phyloP scores from a whole-genome alignment of 169 alveolate species.

The Plasmodium yoelii region DNA sequence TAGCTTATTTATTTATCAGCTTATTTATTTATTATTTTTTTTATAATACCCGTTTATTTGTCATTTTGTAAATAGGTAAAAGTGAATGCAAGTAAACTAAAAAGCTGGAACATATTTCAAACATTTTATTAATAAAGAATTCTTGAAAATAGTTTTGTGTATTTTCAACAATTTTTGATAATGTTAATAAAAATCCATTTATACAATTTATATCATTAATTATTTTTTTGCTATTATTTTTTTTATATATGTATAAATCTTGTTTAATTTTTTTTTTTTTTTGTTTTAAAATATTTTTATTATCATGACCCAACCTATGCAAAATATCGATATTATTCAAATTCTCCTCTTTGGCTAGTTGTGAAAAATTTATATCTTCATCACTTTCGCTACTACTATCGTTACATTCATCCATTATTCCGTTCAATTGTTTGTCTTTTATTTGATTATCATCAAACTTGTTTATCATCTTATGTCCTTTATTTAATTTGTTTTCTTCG shows the following conservation, averaged over 20 bases:
- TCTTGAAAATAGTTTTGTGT: constrained; percentile 58
- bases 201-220: constrained; percentile 47
- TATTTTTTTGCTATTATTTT: constrained; percentile 33
- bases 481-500: background rate
- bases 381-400: background rate
- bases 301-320: constrained; percentile 15
- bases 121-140: constrained; percentile 68
- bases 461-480: background rate
- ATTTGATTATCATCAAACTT: background rate
- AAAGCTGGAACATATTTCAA: constrained; percentile 66
- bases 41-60: constrained; percentile 51
- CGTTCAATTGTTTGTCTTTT: background rate
- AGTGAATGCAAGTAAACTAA: constrained; percentile 69
- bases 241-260: constrained; percentile 33
- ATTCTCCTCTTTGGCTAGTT: background rate
- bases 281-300: constrained; percentile 41
- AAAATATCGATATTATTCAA: background rate
- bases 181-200: constrained; percentile 52
- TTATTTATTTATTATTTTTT: too few relatives aligned
- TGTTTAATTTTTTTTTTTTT: constrained; percentile 22
- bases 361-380: background rate
- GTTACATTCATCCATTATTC: background rate
- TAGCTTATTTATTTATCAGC: too few relatives aligned
- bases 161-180: constrained; percentile 33
- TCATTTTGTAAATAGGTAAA: constrained; percentile 62